Percentiles rank a stretch among this genome's conserved stretches.
These are phyloP conservation scores for Oryza punctata DNA, from an alignment of 176 grass and related monocot genomes.

Conservation along the genomic window DNA sequence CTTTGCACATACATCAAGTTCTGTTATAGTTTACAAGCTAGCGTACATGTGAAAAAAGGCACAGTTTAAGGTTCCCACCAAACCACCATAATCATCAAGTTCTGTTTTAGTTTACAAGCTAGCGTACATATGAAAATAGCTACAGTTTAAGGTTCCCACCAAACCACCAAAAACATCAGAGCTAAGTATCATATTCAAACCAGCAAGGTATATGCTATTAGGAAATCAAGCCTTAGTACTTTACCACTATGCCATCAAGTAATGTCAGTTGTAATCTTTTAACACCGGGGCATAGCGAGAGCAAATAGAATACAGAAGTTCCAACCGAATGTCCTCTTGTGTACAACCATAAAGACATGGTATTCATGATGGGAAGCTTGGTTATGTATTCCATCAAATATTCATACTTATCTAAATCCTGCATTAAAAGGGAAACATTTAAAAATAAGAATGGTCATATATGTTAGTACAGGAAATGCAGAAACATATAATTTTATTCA, in stretches of 20 bases:
- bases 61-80: not conserved
- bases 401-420: slow-evolving; percentile 19
- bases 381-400: slow-evolving; percentile 30
- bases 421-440: not conserved
- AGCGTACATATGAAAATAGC: not conserved
- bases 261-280: slow-evolving; percentile 17
- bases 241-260: slow-evolving; percentile 15
- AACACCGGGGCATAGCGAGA: slow-evolving; percentile 15
- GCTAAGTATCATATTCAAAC: not conserved
- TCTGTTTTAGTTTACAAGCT: not conserved
- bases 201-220: not conserved
- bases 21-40: not conserved
- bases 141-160: not conserved
- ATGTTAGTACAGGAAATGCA: no score
- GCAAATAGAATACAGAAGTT: slow-evolving; percentile 33
- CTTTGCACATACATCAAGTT: not conserved
- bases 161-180: not conserved
- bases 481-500: no score
- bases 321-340: slow-evolving; percentile 31
- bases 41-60: not conserved
- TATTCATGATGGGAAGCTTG: slow-evolving; percentile 17
- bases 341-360: slow-evolving; percentile 9
- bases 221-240: not conserved
- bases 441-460: not conserved
- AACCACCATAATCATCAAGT: not conserved